Base-by-base conservation (phyloP, 73 alveolate species). In the Paramecium biaurelia region DNA sequence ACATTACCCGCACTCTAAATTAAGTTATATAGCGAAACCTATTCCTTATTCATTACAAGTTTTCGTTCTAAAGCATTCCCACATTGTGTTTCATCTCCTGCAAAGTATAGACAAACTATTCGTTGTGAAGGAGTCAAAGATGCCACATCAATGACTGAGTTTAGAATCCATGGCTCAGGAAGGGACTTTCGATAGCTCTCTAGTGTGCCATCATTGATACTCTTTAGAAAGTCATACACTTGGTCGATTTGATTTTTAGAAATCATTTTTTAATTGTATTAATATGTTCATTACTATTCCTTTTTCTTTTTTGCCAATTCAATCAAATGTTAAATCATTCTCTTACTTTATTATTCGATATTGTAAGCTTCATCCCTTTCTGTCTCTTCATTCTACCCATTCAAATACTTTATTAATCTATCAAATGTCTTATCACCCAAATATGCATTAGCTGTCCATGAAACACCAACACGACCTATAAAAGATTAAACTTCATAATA, bases 401-500 rank as follows among this genome's bases (percentile, higher is more conserved):
- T 47, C 32, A 79, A 79, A 24, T 79, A 79, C 7, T 23, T 43
- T 9, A 79, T 41, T 53, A 79, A 47, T 79, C 90, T 79, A 5
- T 79, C 70, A 45, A 79, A 79, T 43, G 90, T 47, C 42, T 38
- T 43, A n/a, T 79, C 32, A 0, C 74, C 90, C 28, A 79, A 79
- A 79, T 79, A 79, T 12, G 90, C 90, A 43, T 79, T 79, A 45
- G 90, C 90, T 43, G 74, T 47, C 90, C 90, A 79, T 23, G 90
- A 79, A 79, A 79, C 90, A 24, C 90, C 90, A 20, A 79, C 90
- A 79, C 90, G 90, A 79, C 90, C 90, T 79, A 79, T 23, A 1
- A 35, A 38, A 34, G 9, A 0, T 2, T 24, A 23, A n/a, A n/a
- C 1, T 8, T 11, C 2, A n/a, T 37, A 35, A 35, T 1, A 42